These are phyloP conservation scores for Monosporozyma unispora DNA, from an alignment of 805 yeast genomes.

Conservation along the genomic window DNA sequence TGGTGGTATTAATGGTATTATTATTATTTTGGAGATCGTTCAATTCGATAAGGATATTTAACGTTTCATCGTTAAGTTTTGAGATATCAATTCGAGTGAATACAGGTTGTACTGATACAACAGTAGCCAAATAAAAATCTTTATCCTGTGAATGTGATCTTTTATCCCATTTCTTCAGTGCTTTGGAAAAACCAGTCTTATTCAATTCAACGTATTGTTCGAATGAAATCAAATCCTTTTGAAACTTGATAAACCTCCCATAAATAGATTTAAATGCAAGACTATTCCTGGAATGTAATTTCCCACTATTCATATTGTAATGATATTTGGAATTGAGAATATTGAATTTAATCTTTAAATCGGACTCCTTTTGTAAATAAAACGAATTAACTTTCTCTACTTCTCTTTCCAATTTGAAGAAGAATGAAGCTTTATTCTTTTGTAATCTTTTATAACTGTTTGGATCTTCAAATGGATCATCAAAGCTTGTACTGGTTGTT, in stretches of 20 bases:
- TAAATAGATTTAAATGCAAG: conserved; percentile 74
- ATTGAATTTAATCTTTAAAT: conserved; percentile 69
- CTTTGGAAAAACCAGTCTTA: conserved; percentile 93
- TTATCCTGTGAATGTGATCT: conserved; percentile 90
- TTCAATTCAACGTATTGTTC: conserved; percentile 93
- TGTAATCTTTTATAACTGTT: conserved; percentile 50
- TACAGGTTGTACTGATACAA: conserved; percentile 93
- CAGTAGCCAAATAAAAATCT: conserved; percentile 82
- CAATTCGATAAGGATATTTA: conserved; percentile 21
- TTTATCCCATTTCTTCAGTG: conserved; percentile 96
- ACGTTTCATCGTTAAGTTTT: conserved; percentile 61
- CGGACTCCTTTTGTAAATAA: conserved; percentile 85
- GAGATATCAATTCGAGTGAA: conserved; percentile 86
- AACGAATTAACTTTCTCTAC: conserved; percentile 91
- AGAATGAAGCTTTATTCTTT: conserved; percentile 82
- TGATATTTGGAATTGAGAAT: conserved; percentile 64
- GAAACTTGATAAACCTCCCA: conserved; percentile 81
- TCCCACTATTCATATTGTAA: conserved; percentile 37
- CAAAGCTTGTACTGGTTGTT: neutral
- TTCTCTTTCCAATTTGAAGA: conserved; percentile 86
- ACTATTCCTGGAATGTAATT: conserved; percentile 31
- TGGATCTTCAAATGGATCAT: conserved; percentile 32
- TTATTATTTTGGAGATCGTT: conserved; percentile 12
- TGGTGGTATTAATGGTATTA: neutral
- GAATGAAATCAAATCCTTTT: conserved; percentile 77